Evolutionary conservation across 139 green algal genomes (phyloP).

Genomic region (Chlamydomonas incerta): DNA sequence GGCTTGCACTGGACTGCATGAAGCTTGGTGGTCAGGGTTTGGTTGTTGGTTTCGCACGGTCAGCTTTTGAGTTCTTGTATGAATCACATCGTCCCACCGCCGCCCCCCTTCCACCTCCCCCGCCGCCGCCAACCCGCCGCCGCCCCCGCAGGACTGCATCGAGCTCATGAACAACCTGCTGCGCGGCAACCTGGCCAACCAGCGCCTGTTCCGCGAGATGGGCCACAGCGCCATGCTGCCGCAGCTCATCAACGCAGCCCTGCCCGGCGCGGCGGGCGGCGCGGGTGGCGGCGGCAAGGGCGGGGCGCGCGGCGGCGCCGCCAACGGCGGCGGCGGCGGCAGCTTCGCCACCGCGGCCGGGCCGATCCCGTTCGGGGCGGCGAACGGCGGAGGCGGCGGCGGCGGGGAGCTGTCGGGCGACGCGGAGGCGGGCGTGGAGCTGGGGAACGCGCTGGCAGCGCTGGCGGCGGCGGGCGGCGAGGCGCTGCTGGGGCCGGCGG

Average conservation of each 20-base stretch:
- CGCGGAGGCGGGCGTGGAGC: conserved; percentile 20
- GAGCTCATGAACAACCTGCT: conserved; percentile 93
- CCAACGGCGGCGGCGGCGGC: conserved; percentile 2
- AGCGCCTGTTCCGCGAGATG: conserved; percentile 86
- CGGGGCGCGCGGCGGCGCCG: background rate
- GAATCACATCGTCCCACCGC: background rate
- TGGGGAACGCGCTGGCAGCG: conserved; percentile 30
- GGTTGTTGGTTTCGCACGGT: too few relatives aligned
- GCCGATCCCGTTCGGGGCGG: conserved; percentile 6
- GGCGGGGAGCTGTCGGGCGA: background rate
- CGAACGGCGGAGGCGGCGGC: conserved; percentile 1
- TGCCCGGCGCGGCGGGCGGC: background rate
- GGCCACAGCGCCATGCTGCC: conserved; percentile 57
- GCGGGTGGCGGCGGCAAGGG: background rate
- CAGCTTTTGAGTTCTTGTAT: too few relatives aligned
- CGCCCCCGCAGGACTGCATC: conserved; percentile 79
- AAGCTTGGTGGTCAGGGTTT: too few relatives aligned
- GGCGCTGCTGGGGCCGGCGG: conserved; percentile 7
- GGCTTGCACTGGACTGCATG: too few relatives aligned
- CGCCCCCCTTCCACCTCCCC: background rate
- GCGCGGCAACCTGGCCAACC: conserved; percentile 80
- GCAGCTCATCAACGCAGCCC: conserved; percentile 50
- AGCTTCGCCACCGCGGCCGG: background rate
- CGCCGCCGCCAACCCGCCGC: background rate
- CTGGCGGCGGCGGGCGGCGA: conserved; percentile 33